Conservation (phyloP, 2,329 filamentous ascomycete species). For the Ophiostoma himal-ulmi region DNA sequence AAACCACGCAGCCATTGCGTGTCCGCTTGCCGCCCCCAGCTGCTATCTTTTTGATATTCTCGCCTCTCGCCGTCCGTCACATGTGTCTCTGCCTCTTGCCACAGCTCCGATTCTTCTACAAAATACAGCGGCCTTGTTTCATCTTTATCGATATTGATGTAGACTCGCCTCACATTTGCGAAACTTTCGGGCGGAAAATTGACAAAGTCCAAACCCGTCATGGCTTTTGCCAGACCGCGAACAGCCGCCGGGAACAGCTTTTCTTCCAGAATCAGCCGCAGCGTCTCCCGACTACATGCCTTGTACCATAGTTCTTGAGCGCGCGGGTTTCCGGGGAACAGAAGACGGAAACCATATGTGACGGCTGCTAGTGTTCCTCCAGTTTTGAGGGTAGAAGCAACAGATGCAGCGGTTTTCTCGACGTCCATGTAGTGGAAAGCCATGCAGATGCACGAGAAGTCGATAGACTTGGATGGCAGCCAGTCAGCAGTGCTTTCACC, state of each 20-base stretch:
- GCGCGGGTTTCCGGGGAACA: slow-evolving; percentile 21
- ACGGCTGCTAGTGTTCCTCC: slow-evolving; percentile 25
- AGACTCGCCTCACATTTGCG: neutral
- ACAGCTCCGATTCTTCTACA: neutral
- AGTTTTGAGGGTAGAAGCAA: slow-evolving; percentile 23
- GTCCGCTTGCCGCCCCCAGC: slow-evolving; percentile 26
- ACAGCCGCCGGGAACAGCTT: slow-evolving; percentile 25
- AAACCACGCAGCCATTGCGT: slow-evolving; percentile 26
- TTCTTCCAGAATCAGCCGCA: slow-evolving; percentile 24
- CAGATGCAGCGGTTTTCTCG: slow-evolving; percentile 21
- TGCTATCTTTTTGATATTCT: slow-evolving; percentile 16
- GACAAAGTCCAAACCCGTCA: neutral
- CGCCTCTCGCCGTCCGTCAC: neutral
- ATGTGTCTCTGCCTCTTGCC: neutral
- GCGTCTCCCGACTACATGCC: slow-evolving; percentile 22
- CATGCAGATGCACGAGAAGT: slow-evolving; percentile 27
- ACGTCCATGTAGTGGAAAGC: slow-evolving; percentile 28
- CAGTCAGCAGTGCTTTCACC: slow-evolving; percentile 22
- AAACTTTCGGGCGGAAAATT: neutral
- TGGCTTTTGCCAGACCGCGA: slow-evolving; percentile 19
- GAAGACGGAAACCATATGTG: slow-evolving; percentile 26
- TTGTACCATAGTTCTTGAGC: slow-evolving; percentile 24
- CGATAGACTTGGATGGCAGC: slow-evolving; percentile 21
- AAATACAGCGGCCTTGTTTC: neutral
- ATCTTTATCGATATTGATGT: neutral